Conservation (phyloP, 768 basidiomycete genomes). For the Suillus bovinus region DNA sequence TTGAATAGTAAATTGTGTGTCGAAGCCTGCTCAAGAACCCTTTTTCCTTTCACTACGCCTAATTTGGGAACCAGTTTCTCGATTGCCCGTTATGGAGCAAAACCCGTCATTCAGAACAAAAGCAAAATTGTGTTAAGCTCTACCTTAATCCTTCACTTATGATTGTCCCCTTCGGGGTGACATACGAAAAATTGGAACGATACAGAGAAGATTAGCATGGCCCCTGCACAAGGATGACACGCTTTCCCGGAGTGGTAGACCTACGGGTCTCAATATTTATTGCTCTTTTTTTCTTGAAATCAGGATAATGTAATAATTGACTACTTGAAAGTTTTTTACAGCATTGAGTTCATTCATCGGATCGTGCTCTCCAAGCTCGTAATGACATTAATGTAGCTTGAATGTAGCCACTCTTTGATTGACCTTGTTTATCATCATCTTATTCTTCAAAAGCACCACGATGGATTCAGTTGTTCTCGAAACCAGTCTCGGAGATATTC, state of each 20-base stretch:
- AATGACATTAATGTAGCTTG: too few species aligned
- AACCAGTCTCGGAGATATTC: conserved; percentile 84
- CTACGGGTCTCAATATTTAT: conserved; percentile 46
- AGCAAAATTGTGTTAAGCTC: neutral
- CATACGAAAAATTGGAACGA: conserved; percentile 99
- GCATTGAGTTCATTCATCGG: too few species aligned
- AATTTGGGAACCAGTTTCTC: neutral
- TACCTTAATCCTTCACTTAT: rapidly evolving
- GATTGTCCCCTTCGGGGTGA: conserved; percentile 83
- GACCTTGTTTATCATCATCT: neutral
- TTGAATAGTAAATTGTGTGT: too few species aligned
- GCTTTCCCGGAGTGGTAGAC: conserved; percentile 91
- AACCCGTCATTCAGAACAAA: neutral
- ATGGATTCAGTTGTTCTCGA: conserved; percentile 67
- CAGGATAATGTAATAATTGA: too few species aligned
- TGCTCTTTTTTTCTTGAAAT: conserved; percentile 11
- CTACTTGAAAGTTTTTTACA: too few species aligned
- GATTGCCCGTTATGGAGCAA: neutral
- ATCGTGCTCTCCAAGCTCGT: too few species aligned
- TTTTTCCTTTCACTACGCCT: too few species aligned
- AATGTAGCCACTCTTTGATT: too few species aligned
- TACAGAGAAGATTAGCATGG: conserved; percentile 99
- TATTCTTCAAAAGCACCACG: neutral
- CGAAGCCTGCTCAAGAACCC: too few species aligned
- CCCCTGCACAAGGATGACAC: conserved; percentile 99